These are phyloP conservation scores for Primulina huaijiensis DNA, from an alignment of 257 asterid genomes.

Conservation along the genomic window DNA sequence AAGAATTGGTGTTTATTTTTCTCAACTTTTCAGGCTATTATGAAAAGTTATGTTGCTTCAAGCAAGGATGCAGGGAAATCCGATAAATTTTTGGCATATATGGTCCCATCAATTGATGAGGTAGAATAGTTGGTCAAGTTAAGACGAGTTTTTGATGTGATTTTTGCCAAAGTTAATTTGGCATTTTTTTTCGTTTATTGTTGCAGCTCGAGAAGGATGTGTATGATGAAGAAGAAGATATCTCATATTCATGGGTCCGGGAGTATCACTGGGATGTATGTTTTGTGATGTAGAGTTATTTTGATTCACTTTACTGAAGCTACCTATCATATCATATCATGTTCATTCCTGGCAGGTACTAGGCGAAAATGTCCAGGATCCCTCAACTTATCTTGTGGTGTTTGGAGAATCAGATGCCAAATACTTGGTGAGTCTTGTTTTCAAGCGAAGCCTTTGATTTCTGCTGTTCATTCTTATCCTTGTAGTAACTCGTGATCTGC, in stretches of 20 bases:
- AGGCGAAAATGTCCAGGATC: constrained; percentile 82
- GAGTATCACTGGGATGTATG: constrained; percentile 95
- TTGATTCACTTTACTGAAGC: not conserved
- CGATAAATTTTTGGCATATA: constrained; percentile 85
- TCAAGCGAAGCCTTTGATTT: not conserved
- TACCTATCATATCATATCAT: constrained; percentile 24
- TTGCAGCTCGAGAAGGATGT: constrained; percentile 86
- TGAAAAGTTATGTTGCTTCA: constrained; percentile 77
- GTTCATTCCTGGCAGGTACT: constrained; percentile 55
- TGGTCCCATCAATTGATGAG: constrained; percentile 87
- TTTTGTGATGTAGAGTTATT: constrained; percentile 18
- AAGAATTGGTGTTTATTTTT: constrained; percentile 1
- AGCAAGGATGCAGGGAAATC: constrained; percentile 53
- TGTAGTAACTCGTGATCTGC: constrained; percentile 7
- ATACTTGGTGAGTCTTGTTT: constrained; percentile 47
- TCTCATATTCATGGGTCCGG: constrained; percentile 83
- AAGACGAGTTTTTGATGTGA: not conserved
- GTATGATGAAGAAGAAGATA: constrained; percentile 78
- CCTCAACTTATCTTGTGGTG: constrained; percentile 68
- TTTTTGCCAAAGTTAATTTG: constrained; percentile 13
- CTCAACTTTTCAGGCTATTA: constrained; percentile 66
- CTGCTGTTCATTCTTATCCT: not conserved
- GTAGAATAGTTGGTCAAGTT: constrained; percentile 32
- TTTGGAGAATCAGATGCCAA: constrained; percentile 62
- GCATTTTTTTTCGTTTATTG: constrained; percentile 25